Percentiles rank a stretch among this genome's conserved stretches.
These are phyloP conservation scores for Angophora floribunda DNA, from an alignment of 345 rosid genomes.

Conservation along the genomic window DNA sequence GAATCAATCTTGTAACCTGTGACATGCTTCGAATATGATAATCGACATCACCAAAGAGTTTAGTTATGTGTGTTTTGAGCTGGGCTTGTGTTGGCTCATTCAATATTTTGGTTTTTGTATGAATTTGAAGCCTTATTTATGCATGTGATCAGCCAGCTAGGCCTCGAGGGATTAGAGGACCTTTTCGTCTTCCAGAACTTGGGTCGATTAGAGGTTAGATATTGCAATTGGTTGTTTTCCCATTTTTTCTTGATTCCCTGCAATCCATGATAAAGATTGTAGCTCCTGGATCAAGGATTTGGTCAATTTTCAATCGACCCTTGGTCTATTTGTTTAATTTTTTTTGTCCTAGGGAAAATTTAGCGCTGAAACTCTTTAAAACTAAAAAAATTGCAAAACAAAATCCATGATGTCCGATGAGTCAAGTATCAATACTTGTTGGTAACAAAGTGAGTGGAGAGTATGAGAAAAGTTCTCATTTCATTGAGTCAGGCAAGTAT, in stretches of 20 bases:
- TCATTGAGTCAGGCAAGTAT: accelerated
- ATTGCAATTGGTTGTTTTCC: neutral
- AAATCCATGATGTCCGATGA: neutral
- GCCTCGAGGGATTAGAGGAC: constrained; percentile 47
- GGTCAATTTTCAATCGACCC: neutral
- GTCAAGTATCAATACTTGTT: neutral
- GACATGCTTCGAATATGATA: constrained; percentile 61
- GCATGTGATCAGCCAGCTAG: constrained; percentile 51
- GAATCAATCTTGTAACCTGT: neutral
- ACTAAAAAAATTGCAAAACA: neutral
- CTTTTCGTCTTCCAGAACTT: constrained; percentile 69
- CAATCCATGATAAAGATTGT: neutral
- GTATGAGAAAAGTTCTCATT: neutral
- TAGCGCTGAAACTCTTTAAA: neutral
- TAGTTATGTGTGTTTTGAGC: neutral
- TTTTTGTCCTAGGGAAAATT: neutral
- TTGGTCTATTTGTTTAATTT: neutral
- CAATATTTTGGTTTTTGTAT: neutral
- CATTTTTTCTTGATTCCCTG: neutral
- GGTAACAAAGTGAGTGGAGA: neutral
- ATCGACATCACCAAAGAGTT: constrained; percentile 27
- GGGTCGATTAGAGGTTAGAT: constrained; percentile 39
- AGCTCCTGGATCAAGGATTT: neutral
- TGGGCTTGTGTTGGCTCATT: neutral
- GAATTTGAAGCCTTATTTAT: constrained; percentile 37